Evolutionary conservation across 352 stramenopile species (phyloP), one percentile per base, ranked within the genome.

Genomic region (Globisporangium yorkense): DNA sequence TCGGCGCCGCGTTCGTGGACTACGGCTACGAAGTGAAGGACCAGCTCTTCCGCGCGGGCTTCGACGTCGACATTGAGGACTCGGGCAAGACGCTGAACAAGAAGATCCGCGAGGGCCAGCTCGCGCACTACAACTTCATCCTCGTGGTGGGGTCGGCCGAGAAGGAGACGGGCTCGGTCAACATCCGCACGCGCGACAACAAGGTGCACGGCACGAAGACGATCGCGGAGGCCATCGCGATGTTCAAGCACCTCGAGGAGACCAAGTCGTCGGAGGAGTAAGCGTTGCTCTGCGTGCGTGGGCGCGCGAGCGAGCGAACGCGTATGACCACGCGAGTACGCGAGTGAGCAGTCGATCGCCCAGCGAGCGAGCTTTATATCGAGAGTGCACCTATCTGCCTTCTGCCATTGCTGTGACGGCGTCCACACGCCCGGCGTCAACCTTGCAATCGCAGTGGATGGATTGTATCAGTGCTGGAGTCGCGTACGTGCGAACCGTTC

Each of bases 161-260:
- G 63, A 57, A 78, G 51, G 72, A 68, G 16, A 49, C 66, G 3
- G 27, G 67, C 15, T 45, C 79, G 37, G 81, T 94, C 13, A 93
- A 90, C 57, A 73, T 94, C 18, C 85, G 85, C 54, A 92, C 85
- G 20, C 75, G 85, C 44, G 85, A 94, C 70, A 94, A 90, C 63
- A 64, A 88, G 49, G 80, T 90, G 40, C 83, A 92, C 48, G 85
- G 85, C 41, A 63, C 80, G 29, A 84, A 84, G 63, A 47, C 74
- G 1, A 53, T 94, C 20, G 48, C 99, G 60, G 96, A 98, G 57
- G 88, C 96, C 44, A 96, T 99, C 65, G 79, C 79, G 40, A 94
- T 97, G 80, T 94, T 98, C 55, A 90, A 97, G 67, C 57, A 89
- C 51, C 68, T 97, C 41, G 79, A 88, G 57, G 57, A 75, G 56